A percentile compares a stretch with the other conserved stretches of the same genome.
Evolutionary conservation across 1,284 basidiomycete genomes (phyloP).

Genomic region (Naganishia liquefaciens): DNA sequence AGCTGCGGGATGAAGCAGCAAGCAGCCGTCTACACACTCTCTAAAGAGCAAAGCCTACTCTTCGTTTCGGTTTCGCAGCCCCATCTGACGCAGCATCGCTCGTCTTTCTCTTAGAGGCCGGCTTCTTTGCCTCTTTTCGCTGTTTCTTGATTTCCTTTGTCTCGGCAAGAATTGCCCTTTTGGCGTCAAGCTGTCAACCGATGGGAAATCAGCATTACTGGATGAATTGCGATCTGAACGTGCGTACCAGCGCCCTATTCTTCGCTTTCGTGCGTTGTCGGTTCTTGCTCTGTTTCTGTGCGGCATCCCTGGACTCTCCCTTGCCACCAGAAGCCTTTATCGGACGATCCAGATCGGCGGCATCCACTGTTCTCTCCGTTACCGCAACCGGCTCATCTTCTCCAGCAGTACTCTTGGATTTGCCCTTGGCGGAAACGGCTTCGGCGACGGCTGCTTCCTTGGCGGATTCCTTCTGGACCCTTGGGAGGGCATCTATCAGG

Average conservation of each 20-base stretch:
- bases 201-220: neutral
- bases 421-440: conserved; percentile 20
- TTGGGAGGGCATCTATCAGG: conserved; percentile 19
- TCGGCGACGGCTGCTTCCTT: neutral
- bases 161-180: conserved; percentile 13
- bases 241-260: conserved; percentile 19
- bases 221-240: neutral
- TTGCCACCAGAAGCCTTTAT: neutral
- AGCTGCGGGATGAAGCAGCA: too few relatives aligned
- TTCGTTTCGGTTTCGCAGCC: conserved; percentile 4
- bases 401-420: conserved; percentile 13
- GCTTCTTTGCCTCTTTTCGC: conserved; percentile 23
- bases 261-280: conserved; percentile 23
- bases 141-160: conserved; percentile 24
- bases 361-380: neutral
- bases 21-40: too few relatives aligned
- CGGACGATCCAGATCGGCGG: neutral
- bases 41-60: conserved; percentile 14
- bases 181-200: conserved; percentile 14
- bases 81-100: neutral
- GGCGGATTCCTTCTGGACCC: conserved; percentile 19
- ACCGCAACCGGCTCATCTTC: conserved; percentile 6
- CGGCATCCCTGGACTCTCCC: neutral
- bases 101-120: neutral
- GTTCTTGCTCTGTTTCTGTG: conserved; percentile 16